Evolutionary conservation across 345 rosid genomes (phyloP).

Genomic region (Orychophragmus violaceus): DNA sequence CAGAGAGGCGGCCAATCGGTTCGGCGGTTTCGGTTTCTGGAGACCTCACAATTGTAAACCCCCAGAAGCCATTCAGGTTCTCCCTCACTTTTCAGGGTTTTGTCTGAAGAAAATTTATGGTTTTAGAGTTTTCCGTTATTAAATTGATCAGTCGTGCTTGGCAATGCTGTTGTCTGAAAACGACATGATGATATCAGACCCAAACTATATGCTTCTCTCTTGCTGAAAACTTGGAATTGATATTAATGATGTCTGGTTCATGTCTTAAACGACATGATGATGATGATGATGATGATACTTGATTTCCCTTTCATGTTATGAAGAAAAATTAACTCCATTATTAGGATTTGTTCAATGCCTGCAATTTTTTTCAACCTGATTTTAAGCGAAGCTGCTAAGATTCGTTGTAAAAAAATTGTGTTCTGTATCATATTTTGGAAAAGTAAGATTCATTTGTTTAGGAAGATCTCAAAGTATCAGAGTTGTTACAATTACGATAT

Average conservation of each 20-base stretch:
- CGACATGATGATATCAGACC: neutral
- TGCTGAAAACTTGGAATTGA: neutral
- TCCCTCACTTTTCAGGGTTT: neutral
- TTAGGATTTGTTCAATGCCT: neutral
- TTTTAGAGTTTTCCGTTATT: constrained; percentile 21
- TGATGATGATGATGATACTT: neutral
- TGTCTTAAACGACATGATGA: constrained; percentile 14
- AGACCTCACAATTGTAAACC: constrained; percentile 42
- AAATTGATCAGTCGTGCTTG: neutral
- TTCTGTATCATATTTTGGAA: constrained; percentile 1
- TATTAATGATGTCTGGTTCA: neutral
- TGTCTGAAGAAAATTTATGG: neutral
- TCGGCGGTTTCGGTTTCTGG: constrained; percentile 95
- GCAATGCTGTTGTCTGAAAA: neutral
- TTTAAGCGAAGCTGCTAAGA: neutral
- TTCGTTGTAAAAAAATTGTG: neutral
- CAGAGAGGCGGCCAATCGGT: constrained; percentile 77
- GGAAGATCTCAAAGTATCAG: neutral
- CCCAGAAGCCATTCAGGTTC: constrained; percentile 41
- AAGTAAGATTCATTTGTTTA: no score
- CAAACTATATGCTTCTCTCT: neutral
- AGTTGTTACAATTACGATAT: neutral
- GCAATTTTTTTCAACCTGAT: neutral
- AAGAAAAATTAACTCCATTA: neutral
- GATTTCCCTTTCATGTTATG: neutral